A percentile compares a stretch with the other conserved stretches of the same genome.
Conservation (phyloP, 176 grass and related monocot genomes). For the Ampelocalamus luodianensis region DNA sequence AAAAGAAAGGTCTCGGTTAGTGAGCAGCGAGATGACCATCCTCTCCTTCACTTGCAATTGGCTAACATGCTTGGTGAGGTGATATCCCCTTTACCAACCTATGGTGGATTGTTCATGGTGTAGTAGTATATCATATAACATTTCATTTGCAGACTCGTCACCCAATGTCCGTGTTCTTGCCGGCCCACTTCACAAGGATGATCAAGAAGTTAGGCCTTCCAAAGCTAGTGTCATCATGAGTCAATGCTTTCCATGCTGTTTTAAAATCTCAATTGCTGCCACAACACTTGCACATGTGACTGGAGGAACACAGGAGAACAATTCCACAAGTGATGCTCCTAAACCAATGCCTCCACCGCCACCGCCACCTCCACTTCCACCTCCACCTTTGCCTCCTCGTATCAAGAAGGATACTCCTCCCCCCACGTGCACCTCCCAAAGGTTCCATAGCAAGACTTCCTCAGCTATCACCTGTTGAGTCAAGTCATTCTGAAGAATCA, state of each 20-base stretch:
- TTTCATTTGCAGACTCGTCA: constrained; percentile 38
- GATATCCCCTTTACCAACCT: constrained; percentile 12
- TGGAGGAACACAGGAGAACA: constrained; percentile 39
- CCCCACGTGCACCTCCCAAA: constrained; percentile 40
- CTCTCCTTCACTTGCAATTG: constrained; percentile 55
- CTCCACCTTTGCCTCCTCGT: too few species aligned
- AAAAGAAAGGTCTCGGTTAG: constrained; percentile 57
- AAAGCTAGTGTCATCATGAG: constrained; percentile 24
- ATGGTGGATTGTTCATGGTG: not conserved
- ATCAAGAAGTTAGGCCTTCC: constrained; percentile 22
- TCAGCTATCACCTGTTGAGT: constrained; percentile 49
- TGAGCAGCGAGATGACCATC: constrained; percentile 54
- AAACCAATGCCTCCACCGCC: constrained; percentile 42
- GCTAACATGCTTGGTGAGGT: constrained; percentile 38
- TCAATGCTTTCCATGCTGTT: constrained; percentile 52
- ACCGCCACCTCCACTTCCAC: constrained; percentile 28
- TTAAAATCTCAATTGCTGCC: constrained; percentile 30
- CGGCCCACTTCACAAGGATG: constrained; percentile 36
- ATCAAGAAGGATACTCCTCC: constrained; percentile 35
- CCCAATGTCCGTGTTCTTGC: not conserved
- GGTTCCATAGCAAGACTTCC: constrained; percentile 37
- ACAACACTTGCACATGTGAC: constrained; percentile 1
- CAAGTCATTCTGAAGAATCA: constrained; percentile 54
- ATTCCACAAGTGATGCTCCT: constrained; percentile 33
- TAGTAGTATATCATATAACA: constrained; percentile 1